Conservation (phyloP, 2,329 filamentous ascomycete species). For the Sporothrix euskadiensis region DNA sequence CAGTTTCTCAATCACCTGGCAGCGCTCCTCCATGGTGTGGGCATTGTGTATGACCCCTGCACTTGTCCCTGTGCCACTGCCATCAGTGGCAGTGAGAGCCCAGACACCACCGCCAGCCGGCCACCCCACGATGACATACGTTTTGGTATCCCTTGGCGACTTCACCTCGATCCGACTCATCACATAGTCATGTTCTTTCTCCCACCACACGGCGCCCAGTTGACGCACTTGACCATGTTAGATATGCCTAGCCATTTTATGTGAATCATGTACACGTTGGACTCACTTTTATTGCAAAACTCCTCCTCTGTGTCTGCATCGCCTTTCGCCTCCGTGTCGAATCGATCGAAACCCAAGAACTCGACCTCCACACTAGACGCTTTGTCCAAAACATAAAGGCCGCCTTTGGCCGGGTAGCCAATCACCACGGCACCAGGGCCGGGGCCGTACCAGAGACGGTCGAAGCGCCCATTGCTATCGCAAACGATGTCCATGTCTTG, state of each 20-base stretch:
- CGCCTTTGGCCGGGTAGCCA: conserved; percentile 11
- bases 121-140: neutral
- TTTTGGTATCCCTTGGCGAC: neutral
- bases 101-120: conserved; percentile 4
- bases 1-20: neutral
- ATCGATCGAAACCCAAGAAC: neutral
- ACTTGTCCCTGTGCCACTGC: neutral
- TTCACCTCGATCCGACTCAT: neutral
- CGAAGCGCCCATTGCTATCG: neutral
- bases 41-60: neutral
- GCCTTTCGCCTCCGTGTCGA: neutral
- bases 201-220: conserved; percentile 7
- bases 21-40: conserved; percentile 9
- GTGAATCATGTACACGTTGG: neutral
- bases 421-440: neutral
- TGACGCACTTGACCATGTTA: neutral
- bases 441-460: neutral
- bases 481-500: neutral
- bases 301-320: conserved; percentile 3
- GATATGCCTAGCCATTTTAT: neutral
- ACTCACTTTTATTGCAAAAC: conserved; percentile 10
- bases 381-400: neutral
- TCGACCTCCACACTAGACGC: conserved; percentile 2
- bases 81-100: neutral
- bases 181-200: neutral